Conservation (phyloP, 208 protist genomes). For the Trypanosoma scelopori region DNA sequence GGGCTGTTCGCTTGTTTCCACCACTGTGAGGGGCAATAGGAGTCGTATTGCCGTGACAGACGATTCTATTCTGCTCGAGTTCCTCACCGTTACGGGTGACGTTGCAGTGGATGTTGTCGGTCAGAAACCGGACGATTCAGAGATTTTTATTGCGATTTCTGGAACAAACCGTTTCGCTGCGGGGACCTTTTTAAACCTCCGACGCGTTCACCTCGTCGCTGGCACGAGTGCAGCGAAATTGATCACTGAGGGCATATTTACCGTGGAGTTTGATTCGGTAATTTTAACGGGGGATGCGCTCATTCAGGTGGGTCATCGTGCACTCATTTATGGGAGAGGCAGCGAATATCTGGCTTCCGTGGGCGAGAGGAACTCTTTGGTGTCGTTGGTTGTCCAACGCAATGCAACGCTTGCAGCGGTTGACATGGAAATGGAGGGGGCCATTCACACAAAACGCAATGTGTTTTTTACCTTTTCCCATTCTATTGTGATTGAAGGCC, state of each 20-base stretch:
- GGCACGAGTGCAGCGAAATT: constrained; percentile 52
- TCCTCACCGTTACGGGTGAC: constrained; percentile 40
- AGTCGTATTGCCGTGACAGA: constrained; percentile 42
- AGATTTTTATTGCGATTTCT: constrained; percentile 46
- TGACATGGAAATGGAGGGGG: not conserved
- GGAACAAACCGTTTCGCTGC: constrained; percentile 49
- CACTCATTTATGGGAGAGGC: constrained; percentile 47
- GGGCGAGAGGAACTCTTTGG: constrained; percentile 7
- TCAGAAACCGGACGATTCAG: not conserved
- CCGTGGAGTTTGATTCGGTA: constrained; percentile 34
- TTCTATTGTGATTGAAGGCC: constrained; percentile 43
- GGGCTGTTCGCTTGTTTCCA: constrained; percentile 44
- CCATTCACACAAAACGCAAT: constrained; percentile 14
- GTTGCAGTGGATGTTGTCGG: constrained; percentile 31
- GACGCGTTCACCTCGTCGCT: constrained; percentile 43
- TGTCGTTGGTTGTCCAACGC: constrained; percentile 6
- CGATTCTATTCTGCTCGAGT: constrained; percentile 57
- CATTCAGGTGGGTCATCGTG: constrained; percentile 37
- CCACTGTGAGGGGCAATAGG: constrained; percentile 35
- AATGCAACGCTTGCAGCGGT: constrained; percentile 16
- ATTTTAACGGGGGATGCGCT: constrained; percentile 54
- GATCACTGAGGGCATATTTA: constrained; percentile 38
- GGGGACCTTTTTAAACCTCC: constrained; percentile 39
- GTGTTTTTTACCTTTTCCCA: constrained; percentile 38
- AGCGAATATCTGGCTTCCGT: not conserved